Evolutionary conservation across 148 eudicot genomes (phyloP), one percentile per base, ranked within the genome.

Genomic region (Amaranthus hypochondriacus): DNA sequence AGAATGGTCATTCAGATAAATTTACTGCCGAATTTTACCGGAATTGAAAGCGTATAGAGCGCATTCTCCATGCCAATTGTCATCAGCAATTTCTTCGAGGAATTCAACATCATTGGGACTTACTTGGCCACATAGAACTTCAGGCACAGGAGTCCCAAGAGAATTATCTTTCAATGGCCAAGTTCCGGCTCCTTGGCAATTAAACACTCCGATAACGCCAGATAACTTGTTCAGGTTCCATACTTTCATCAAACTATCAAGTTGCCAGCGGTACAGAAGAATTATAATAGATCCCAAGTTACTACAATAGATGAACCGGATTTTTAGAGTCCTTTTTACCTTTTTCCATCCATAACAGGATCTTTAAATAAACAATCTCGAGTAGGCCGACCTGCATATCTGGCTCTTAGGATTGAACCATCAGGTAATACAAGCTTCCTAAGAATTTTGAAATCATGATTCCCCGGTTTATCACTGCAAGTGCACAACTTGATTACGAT

Each of bases 361-460:
- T 87, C 91, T 50, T 77, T 76, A 69, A 87, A 85, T 70, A 87
- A 82, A 75, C 87, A 83, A 58, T 87, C 91, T 56, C 91, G 83
- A 0, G 91, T 87, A 69, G 89, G 91, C 21, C 89, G 72, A 5
- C 91, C 91, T 70, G 91, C 85, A 82, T 62, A 52, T 68, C 81
- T 80, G 51, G 87, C 89, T 78, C 91, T 82, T 14, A 87, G 82
- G 63, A 87, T 77, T 12, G 84, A 79, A 28, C 91, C 89, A 87
- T 87, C 87, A 14, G 86, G 82, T 75, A 87, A 79, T 60, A 84
- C 87, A 10, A 87, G 81, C 77, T 82, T 85, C 62, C 18, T 83
- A 39, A 85, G 86, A 73, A 87, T 54, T 46, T 83, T 73, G 80
- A 87, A 87, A 73, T 87, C 91, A 71, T 85, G 91, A 64, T 54